Evolutionary conservation across 768 basidiomycete genomes (phyloP).

Genomic region (Tylopilus vinaceipallidus): DNA sequence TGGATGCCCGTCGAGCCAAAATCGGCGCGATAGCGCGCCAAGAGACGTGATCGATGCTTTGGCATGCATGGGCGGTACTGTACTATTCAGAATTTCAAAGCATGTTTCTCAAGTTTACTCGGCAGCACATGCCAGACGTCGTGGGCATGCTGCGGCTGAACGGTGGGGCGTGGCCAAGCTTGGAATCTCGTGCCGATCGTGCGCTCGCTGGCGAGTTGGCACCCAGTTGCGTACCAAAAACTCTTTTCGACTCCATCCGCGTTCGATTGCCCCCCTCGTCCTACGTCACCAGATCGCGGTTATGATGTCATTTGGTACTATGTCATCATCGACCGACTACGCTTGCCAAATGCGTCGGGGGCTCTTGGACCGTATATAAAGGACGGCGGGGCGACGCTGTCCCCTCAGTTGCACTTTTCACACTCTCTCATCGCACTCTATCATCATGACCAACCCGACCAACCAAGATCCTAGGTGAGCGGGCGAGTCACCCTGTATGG

Average conservation of each 20-base stretch:
- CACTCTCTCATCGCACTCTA: background rate
- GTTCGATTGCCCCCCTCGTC: conserved; percentile 9
- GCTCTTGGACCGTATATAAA: conserved; percentile 27
- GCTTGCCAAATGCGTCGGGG: conserved; percentile 30
- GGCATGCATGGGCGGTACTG: no score
- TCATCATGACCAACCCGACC: conserved; percentile 13
- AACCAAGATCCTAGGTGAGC: conserved; percentile 30
- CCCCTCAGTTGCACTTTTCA: conserved; percentile 8
- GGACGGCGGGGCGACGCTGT: background rate
- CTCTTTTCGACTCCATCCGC: no score
- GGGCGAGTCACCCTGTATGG: background rate
- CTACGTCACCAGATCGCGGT: conserved; percentile 22
- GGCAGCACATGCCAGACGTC: no score
- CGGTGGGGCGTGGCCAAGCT: background rate
- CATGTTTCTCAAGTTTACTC: no score
- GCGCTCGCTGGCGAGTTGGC: no score
- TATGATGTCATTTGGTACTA: conserved; percentile 30
- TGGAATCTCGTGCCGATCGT: background rate
- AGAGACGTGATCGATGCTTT: no score
- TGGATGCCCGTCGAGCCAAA: no score
- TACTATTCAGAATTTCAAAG: no score
- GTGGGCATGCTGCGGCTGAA: no score
- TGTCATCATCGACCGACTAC: conserved; percentile 23
- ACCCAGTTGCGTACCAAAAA: no score
- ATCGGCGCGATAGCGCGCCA: no score